Conservation (phyloP, 2,329 filamentous ascomycete species). For the Coleophoma cylindrospora region DNA sequence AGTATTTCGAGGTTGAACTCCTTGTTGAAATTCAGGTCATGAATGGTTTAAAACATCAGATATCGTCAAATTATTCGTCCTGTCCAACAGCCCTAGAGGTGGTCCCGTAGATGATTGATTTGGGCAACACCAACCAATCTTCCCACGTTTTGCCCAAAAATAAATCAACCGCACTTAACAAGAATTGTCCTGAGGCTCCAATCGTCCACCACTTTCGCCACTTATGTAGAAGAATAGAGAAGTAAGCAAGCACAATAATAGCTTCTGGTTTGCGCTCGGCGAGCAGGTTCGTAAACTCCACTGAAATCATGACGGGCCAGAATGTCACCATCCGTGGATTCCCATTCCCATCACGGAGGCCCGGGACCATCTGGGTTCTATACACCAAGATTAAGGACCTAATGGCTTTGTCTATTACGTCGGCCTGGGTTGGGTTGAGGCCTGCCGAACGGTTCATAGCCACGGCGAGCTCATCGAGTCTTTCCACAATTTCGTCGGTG, state of each 20-base stretch:
- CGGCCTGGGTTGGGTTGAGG: background rate
- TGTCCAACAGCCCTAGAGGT: no score
- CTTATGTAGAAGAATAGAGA: background rate
- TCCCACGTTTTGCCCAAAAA: background rate
- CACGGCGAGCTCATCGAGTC: background rate
- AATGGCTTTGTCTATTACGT: background rate
- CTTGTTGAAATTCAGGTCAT: no score
- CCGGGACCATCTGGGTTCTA: background rate
- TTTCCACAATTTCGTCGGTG: background rate
- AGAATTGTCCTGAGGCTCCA: background rate
- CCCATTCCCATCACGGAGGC: background rate
- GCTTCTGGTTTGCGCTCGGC: background rate
- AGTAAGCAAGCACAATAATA: background rate
- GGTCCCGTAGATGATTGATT: background rate
- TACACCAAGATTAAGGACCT: background rate
- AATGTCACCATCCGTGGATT: background rate
- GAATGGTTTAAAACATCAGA: no score
- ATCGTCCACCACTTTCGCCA: background rate
- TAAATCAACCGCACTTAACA: background rate
- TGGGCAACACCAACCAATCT: background rate
- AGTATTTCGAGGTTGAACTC: no score
- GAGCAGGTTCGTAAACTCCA: background rate
- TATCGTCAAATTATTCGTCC: no score
- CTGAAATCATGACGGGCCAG: background rate
- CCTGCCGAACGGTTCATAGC: background rate